Evolutionary conservation across 2,329 filamentous ascomycete genomes (phyloP), one percentile per base, ranked within the genome.

Genomic region (Pseudocercospora crystallina): DNA sequence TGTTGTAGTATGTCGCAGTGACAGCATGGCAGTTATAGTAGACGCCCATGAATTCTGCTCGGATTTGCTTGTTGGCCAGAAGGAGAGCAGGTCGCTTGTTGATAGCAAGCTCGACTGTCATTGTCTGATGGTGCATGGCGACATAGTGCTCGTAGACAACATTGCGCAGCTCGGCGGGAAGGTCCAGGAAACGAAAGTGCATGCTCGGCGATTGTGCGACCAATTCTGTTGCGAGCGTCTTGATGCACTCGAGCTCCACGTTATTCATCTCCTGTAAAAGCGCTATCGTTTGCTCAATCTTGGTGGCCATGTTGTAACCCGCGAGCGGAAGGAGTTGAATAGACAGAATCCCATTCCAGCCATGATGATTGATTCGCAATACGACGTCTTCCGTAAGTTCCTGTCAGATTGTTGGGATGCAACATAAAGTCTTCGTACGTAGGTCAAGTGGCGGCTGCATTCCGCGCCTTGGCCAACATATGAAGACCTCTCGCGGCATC

Each of bases 131-230:
- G 7, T 26, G 20, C 2, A 38, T 10, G n/a, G 26, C 3, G 7
- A 26, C 20, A 26, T 26, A 26, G 20, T 26, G 20, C 20, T 26
- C 20, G 35, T 47, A 47, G n/a, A 47, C 39, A 3, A 32, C 8
- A n/a, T 47, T 47, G 34, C 43, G 35, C 12, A 47, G 34, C 43
- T 38, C 43, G 26, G 34, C 34, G 1, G 43, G 26, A 12, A 47
- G 10, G 7, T 30, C 9, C 5, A 38, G 35, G 32, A 47, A 39
- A 10, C 5, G 20, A 12, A 12, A 46, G 7, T 13, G 13, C 8
- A 10, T 10, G 7, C 9, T 45, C 17, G 15, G 15, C 33, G 12
- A n/a, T 12, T 33, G 26, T 9, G 13, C 29, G 13, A 42, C 12
- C 29, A 15, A 5, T 30, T 15, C 17, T 13, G 11, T 33, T 8